Base-by-base conservation (phyloP, 331 rosid genomes). In the Telfairia occidentalis region DNA sequence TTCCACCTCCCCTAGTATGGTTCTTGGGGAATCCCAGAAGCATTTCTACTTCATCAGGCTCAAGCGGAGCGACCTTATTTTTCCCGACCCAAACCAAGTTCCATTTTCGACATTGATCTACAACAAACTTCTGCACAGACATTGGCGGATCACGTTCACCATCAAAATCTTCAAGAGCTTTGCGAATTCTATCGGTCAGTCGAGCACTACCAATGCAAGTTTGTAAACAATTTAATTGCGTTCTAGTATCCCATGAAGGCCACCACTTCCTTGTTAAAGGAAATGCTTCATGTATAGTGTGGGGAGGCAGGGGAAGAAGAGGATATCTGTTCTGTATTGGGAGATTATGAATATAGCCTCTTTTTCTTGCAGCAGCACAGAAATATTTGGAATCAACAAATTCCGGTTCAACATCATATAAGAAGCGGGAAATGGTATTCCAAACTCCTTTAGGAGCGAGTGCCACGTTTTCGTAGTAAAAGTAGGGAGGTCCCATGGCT, bases 1-100 rank as follows among this genome's bases (percentile, higher is more conserved):
- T 92, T 76, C 97, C 97, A 16, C 97, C 97, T 43, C 99, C 99
- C 52, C 99, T 88, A 32, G 99, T 95, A 81, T 95, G 99, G 85
- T 95, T 89, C 84, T 74, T 92, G 15, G 97, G 97, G 77, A 92
- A 95, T 21, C 99, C 99, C 75, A 95, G 67, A 74, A 95, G 85
- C 78, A 84, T 86, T 73, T 95, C 99, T 1, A 92, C 96, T 77
- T 95, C 99, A 60, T 92, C 99, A 2, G 93, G 88, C 81, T 95
- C 99, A 5, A 95, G 87, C 0, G 99, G 99, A 75, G 99, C 99
- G 72, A 87, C 89, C 85, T 95, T 95, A 42, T 92, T 95, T 83
- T 87, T 88, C 58, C 97, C 98, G 16, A 94, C 98, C 98, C 98
- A 94, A 30, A 94, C 95, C 60, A 94, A 82, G 79, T 94, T 95